phyloP scores from a whole-genome alignment of 2,329 filamentous ascomycete species.

The Monosporascus sp. region DNA sequence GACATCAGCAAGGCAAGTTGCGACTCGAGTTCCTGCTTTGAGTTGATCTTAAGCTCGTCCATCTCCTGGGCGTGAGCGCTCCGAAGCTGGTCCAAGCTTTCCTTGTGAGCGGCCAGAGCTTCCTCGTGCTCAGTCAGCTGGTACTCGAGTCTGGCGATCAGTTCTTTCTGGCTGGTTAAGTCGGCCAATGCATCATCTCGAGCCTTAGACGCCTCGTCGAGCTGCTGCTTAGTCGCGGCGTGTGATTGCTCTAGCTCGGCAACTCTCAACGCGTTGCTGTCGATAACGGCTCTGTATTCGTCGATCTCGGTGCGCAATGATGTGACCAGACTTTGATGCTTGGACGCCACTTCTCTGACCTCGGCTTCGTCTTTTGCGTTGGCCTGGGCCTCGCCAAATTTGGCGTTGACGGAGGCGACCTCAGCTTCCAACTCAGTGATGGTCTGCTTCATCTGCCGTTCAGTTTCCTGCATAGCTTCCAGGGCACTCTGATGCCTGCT shows the following conservation, averaged over 20 bases:
- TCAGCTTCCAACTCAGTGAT: slow-evolving; percentile 67
- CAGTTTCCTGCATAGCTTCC: slow-evolving; percentile 64
- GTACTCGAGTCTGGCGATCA: slow-evolving; percentile 49
- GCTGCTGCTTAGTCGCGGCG: slow-evolving; percentile 56
- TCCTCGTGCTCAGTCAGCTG: slow-evolving; percentile 57
- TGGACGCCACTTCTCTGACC: slow-evolving; percentile 42
- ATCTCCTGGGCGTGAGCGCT: slow-evolving; percentile 46
- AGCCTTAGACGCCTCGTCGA: slow-evolving; percentile 60
- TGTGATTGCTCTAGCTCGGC: slow-evolving; percentile 71
- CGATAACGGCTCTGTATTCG: slow-evolving; percentile 71
- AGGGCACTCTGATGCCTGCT: slow-evolving; percentile 67
- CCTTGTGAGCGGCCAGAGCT: slow-evolving; percentile 49
- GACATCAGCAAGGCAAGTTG: slow-evolving; percentile 54
- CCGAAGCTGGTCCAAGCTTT: slow-evolving; percentile 44
- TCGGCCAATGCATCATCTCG: slow-evolving; percentile 48
- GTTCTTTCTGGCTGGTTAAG: slow-evolving; percentile 37
- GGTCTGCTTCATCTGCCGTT: slow-evolving; percentile 66
- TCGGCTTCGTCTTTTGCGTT: slow-evolving; percentile 35
- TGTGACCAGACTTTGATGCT: slow-evolving; percentile 55
- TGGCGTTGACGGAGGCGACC: slow-evolving; percentile 48
- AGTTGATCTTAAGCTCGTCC: slow-evolving; percentile 40
- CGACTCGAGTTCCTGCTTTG: slow-evolving; percentile 51
- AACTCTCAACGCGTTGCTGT: slow-evolving; percentile 63
- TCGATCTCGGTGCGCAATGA: slow-evolving; percentile 70
- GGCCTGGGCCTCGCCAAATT: slow-evolving; percentile 39